Conservation (phyloP, 2,329 filamentous ascomycete species). For the Amauroascus niger region DNA sequence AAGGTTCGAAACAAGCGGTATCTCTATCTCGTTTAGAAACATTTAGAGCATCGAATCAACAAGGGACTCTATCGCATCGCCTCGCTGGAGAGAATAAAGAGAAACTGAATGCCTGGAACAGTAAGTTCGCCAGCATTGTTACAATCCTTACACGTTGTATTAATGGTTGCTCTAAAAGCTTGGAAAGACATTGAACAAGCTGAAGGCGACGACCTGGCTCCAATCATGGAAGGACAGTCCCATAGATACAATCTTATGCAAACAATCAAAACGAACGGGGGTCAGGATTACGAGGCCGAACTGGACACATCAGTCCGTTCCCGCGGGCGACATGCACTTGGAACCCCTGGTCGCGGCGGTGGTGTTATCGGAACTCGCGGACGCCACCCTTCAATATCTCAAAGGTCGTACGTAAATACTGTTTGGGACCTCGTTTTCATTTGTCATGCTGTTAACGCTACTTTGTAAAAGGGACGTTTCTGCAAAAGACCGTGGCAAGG, state of each 20-base stretch:
- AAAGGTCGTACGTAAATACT: constrained; percentile 7
- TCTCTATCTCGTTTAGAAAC: constrained; percentile 24
- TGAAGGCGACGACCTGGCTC: constrained; percentile 25
- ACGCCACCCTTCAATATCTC: constrained; percentile 6
- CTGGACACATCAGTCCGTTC: neutral
- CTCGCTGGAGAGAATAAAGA: constrained; percentile 22
- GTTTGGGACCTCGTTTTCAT: neutral
- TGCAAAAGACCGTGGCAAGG: neutral
- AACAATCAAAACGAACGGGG: constrained; percentile 18
- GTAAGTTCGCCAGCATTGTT: constrained; percentile 22
- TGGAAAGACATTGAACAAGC: constrained; percentile 26
- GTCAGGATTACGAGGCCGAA: constrained; percentile 12
- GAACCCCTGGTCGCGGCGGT: constrained; percentile 20
- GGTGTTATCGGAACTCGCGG: constrained; percentile 22
- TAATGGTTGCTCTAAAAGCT: constrained; percentile 22
- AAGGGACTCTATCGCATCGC: constrained; percentile 24
- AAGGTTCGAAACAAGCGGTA: constrained; percentile 13
- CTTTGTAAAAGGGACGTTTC: neutral
- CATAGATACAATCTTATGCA: constrained; percentile 28
- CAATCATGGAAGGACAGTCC: constrained; percentile 31
- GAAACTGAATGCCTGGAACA: constrained; percentile 26
- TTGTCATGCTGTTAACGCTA: neutral
- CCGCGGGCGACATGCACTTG: neutral
- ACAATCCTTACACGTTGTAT: neutral
- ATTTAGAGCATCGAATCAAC: constrained; percentile 23